Conservation (phyloP, 2,329 filamentous ascomycete genomes). For the Nakataea oryzae region DNA sequence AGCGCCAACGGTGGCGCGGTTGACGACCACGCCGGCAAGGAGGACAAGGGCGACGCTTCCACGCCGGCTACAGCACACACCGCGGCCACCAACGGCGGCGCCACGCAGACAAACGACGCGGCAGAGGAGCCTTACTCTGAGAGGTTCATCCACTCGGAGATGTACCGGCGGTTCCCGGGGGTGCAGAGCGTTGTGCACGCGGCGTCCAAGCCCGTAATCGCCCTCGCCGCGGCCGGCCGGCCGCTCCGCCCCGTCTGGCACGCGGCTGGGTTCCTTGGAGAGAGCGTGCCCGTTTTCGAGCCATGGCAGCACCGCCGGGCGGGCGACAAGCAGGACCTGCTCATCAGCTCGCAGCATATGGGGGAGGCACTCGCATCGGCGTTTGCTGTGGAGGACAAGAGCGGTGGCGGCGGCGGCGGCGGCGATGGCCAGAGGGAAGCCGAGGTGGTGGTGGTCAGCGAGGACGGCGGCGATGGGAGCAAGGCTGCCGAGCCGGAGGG, state of each 20-base stretch:
- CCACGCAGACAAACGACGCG: slow-evolving; percentile 23
- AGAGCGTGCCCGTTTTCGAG: slow-evolving; percentile 9
- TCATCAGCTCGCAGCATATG: slow-evolving; percentile 6
- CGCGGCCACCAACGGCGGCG: neutral
- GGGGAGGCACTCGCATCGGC: slow-evolving; percentile 9
- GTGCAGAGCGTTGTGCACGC: slow-evolving; percentile 31
- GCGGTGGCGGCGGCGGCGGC: neutral
- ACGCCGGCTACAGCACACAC: too few species aligned
- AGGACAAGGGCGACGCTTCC: neutral
- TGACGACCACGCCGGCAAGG: neutral
- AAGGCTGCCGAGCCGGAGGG: neutral
- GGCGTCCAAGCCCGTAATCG: slow-evolving; percentile 29
- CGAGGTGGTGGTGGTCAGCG: neutral
- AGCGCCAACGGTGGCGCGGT: too few species aligned
- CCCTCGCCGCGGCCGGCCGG: slow-evolving; percentile 17
- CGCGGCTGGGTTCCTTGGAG: slow-evolving; percentile 28
- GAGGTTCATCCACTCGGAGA: slow-evolving; percentile 34
- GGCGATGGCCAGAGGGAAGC: neutral
- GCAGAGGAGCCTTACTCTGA: slow-evolving; percentile 30
- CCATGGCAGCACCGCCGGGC: slow-evolving; percentile 1
- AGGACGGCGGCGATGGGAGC: neutral
- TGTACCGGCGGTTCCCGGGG: slow-evolving; percentile 27
- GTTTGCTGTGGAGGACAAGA: neutral
- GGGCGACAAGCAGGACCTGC: slow-evolving; percentile 7
- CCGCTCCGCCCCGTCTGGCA: slow-evolving; percentile 27